A percentile compares a stretch with the other conserved stretches of the same genome.
These are phyloP conservation scores for Macrocybe gigantea DNA, from an alignment of 768 basidiomycete species.

Conservation along the genomic window DNA sequence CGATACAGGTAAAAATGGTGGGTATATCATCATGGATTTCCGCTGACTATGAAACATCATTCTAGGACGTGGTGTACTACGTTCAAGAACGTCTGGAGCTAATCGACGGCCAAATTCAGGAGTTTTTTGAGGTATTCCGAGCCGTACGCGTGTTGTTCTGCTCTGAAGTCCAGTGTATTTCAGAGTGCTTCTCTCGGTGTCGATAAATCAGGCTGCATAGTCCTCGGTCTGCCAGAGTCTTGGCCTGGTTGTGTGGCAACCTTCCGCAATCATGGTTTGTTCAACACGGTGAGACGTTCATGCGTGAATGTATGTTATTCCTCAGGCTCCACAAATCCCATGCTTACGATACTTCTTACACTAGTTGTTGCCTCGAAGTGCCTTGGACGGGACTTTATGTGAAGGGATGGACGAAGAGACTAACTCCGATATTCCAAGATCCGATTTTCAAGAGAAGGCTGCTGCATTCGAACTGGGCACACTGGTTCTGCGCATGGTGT, in stretches of 20 bases:
- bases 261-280: slow-evolving; percentile 5
- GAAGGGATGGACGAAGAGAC: too few species aligned
- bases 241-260: slow-evolving; percentile 2
- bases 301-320: slow-evolving; percentile 8
- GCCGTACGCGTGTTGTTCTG: not conserved
- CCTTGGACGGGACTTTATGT: too few species aligned
- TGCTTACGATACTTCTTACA: too few species aligned
- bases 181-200: slow-evolving; percentile 4
- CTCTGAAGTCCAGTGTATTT: not conserved
- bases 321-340: not conserved
- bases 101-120: not conserved
- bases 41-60: too few species aligned
- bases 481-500: too few species aligned
- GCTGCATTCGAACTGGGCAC: too few species aligned
- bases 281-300: slow-evolving; percentile 2
- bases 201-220: slow-evolving; percentile 1
- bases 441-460: too few species aligned
- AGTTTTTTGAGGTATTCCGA: slow-evolving; percentile 3
- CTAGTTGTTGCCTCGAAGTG: too few species aligned
- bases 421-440: too few species aligned
- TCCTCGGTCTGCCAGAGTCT: slow-evolving; percentile 7
- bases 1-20: too few species aligned
- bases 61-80: slow-evolving; percentile 3
- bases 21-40: too few species aligned
- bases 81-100: slow-evolving; percentile 1